These are phyloP conservation scores for Colletotrichum sp. DNA, from an alignment of 2,329 filamentous ascomycete genomes.

Conservation along the genomic window DNA sequence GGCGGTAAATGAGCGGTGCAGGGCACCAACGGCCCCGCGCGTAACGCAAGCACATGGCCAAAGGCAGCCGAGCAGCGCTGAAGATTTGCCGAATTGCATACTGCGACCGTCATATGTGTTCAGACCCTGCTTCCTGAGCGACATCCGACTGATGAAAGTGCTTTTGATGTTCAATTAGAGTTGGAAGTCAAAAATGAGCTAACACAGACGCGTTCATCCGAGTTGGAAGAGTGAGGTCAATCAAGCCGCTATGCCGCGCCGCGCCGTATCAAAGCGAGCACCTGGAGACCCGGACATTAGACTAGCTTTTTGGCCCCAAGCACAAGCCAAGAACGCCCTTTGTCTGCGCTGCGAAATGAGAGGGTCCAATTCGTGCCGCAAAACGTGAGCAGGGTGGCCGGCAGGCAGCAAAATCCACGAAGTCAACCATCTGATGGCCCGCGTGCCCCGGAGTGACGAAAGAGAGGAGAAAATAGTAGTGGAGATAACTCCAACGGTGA, in stretches of 20 bases:
- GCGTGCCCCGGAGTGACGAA: conserved; percentile 1
- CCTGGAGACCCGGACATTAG: not conserved
- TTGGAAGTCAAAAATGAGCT: conserved; percentile 1
- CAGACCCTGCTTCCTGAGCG: not conserved
- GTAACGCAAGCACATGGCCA: not conserved
- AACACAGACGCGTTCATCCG: conserved; percentile 1
- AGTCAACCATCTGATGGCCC: not conserved
- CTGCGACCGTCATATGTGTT: not conserved
- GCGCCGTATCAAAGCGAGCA: not conserved
- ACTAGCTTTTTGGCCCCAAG: not conserved
- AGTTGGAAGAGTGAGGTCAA: not conserved
- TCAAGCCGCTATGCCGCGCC: not conserved
- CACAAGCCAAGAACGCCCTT: not conserved
- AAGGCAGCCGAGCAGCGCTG: not conserved
- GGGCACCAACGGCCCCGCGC: not conserved
- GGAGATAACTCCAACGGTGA: conserved; percentile 10
- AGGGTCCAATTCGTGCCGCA: not conserved
- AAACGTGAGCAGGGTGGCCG: not conserved
- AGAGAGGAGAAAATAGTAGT: conserved; percentile 2
- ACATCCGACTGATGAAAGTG: not conserved
- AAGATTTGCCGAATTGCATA: not conserved
- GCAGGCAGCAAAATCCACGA: not conserved
- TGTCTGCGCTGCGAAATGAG: not conserved
- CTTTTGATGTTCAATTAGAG: conserved; percentile 17
- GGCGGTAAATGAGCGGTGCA: conserved; percentile 16